Evolutionary conservation across 805 yeast genomes (phyloP), one percentile per base, ranked within the genome.

Genomic region (Sungouiozyma ichnusensis): DNA sequence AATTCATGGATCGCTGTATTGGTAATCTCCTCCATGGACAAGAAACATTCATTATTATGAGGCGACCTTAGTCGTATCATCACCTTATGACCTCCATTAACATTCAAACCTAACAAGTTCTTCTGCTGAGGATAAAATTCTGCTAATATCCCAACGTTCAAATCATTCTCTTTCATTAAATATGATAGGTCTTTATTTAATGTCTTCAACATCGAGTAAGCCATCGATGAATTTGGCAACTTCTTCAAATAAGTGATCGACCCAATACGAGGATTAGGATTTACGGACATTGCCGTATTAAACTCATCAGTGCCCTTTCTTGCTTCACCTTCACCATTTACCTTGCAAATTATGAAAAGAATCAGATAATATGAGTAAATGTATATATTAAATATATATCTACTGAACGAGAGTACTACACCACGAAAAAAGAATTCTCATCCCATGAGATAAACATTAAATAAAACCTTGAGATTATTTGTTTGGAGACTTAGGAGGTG

Each of bases 1-100:
- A 90, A 67, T 58, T 90, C 97, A 60, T 90, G 97, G 4, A 90
- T 65, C 77, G 87, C 74, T 0, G 95, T 86, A 1, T 87, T 95
- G 19, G 88, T 55, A 2, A 88, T 63, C 39, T 77, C 78, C 3
- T 77, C 70, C 60, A 79, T 64, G 1, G 87, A 80, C 16, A 78
- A 57, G 57, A 88, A 87, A 43, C 55, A 52, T 27, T 52, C 51
- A 19, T 68, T 69, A 50, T 81, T 74, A 16, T 64, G 58, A 5
- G 77, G 74, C 24, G 73, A 71, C 43, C 97, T 67, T 31, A 90
- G 64, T 44, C 97, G 60, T 9, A 90, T 54, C 56, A 81, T 71
- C 16, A 90, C 77, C 57, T 81, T 82, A 45, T 66, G 66, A 1
- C 97, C 97, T 5, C 63, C 62, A 55, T 85, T 85, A 6, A 86